These are phyloP conservation scores for Fusarium redolens DNA, from an alignment of 2,329 filamentous ascomycete genomes.

Conservation along the genomic window DNA sequence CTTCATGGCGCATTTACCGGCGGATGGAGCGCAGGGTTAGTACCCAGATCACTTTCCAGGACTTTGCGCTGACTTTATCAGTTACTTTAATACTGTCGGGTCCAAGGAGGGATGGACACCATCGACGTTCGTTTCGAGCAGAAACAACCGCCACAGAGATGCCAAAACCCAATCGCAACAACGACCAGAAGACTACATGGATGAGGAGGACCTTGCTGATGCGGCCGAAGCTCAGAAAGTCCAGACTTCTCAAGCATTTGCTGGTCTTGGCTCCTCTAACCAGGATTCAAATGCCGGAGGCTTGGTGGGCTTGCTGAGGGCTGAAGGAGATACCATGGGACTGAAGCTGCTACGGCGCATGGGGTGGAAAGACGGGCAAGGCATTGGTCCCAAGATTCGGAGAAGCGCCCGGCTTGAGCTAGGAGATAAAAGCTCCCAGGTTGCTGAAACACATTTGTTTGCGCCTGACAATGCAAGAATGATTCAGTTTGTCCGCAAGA, in stretches of 20 bases:
- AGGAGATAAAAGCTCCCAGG: constrained; percentile 52
- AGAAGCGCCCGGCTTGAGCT: constrained; percentile 75
- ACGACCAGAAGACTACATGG: constrained; percentile 92
- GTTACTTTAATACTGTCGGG: constrained; percentile 97
- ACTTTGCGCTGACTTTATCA: constrained; percentile 50
- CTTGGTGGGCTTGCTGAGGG: constrained; percentile 78
- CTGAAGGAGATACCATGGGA: constrained; percentile 85
- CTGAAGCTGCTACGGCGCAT: constrained; percentile 86
- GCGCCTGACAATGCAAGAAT: constrained; percentile 83
- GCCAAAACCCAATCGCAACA: constrained; percentile 67
- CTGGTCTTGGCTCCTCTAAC: constrained; percentile 77
- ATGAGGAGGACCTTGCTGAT: constrained; percentile 93
- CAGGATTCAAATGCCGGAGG: constrained; percentile 64
- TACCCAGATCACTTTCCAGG: background rate
- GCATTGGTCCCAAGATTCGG: constrained; percentile 87
- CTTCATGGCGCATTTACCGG: constrained; percentile 97
- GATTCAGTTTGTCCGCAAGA: constrained; percentile 73
- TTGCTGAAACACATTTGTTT: constrained; percentile 75
- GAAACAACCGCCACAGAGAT: constrained; percentile 80
- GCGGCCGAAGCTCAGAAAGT: constrained; percentile 81
- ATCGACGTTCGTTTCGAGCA: constrained; percentile 90
- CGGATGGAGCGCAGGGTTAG: constrained; percentile 94
- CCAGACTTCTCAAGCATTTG: constrained; percentile 78
- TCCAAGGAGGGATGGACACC: constrained; percentile 99
- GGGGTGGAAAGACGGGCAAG: constrained; percentile 96